Percentiles rank a stretch among this genome's conserved stretches.
Conservation (phyloP, 495 filamentous ascomycete species). For the Trichoderma reesei region DNA sequence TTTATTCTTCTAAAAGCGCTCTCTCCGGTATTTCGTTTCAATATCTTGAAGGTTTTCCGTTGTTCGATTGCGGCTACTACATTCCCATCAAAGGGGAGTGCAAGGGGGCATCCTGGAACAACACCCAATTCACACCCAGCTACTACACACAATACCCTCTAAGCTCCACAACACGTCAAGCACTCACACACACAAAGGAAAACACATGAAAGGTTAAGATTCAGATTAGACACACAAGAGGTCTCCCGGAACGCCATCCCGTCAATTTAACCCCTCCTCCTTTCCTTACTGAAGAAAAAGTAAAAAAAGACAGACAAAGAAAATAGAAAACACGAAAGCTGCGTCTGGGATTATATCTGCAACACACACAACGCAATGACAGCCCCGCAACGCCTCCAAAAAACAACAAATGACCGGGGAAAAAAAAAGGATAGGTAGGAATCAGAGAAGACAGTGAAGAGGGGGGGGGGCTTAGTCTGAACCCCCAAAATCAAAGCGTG, state of each 20-base stretch:
- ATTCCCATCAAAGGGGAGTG: no score
- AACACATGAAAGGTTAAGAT: not conserved
- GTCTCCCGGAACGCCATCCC: not conserved
- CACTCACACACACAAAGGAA: no score
- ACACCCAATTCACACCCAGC: no score
- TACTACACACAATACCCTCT: no score
- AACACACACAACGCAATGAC: not conserved
- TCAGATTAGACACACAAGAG: slow-evolving; percentile 3
- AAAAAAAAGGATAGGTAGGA: no score
- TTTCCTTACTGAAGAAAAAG: not conserved
- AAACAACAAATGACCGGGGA: not conserved
- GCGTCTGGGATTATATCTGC: not conserved
- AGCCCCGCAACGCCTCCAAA: not conserved
- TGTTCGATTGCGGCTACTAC: no score
- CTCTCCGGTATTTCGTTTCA: not conserved
- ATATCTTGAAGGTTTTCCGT: not conserved
- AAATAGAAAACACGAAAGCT: not conserved
- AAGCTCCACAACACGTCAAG: no score
- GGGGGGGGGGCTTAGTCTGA: no score
- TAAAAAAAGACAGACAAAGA: not conserved
- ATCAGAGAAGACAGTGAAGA: no score
- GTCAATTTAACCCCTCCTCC: slow-evolving; percentile 1
- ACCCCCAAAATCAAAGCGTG: no score
- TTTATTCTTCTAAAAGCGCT: not conserved
- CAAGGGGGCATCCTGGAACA: no score